phyloP scores from a whole-genome alignment of 2,329 filamentous ascomycete species.

The Ophiostoma ips region DNA sequence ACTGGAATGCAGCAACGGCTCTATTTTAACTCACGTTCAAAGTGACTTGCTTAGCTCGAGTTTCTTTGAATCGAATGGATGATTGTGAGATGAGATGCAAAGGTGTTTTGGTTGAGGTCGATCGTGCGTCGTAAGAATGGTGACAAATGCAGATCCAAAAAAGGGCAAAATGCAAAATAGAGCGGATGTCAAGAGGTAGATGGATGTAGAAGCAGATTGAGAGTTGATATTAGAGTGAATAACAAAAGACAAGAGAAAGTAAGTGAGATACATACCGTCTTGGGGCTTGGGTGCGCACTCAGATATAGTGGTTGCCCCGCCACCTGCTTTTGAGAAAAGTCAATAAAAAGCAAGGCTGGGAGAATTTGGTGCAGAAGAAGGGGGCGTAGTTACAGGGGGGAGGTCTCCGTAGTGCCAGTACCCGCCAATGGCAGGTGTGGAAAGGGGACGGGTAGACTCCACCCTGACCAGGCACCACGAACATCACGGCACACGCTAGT shows the following conservation, averaged over 20 bases:
- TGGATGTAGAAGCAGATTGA: neutral
- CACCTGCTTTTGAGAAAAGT: slow-evolving; percentile 13
- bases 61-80: neutral
- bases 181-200: neutral
- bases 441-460: neutral
- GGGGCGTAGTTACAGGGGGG: neutral
- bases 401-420: neutral
- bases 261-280: neutral
- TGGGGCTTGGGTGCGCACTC: slow-evolving; percentile 1
- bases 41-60: neutral
- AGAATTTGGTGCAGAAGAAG: neutral
- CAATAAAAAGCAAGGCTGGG: slow-evolving; percentile 16
- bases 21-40: neutral
- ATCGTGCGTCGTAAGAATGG: neutral
- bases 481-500: neutral
- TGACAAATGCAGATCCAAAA: neutral
- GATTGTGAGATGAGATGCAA: neutral
- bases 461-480: neutral
- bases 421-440: neutral
- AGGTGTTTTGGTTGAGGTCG: neutral
- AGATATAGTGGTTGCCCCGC: slow-evolving; percentile 15
- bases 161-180: neutral
- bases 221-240: neutral
- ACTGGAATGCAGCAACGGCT: neutral
- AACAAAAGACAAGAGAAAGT: neutral